A percentile compares a stretch with the other conserved stretches of the same genome.
phyloP scores from a whole-genome alignment of 768 basidiomycete species.

The Gloeostereum incarnatum region DNA sequence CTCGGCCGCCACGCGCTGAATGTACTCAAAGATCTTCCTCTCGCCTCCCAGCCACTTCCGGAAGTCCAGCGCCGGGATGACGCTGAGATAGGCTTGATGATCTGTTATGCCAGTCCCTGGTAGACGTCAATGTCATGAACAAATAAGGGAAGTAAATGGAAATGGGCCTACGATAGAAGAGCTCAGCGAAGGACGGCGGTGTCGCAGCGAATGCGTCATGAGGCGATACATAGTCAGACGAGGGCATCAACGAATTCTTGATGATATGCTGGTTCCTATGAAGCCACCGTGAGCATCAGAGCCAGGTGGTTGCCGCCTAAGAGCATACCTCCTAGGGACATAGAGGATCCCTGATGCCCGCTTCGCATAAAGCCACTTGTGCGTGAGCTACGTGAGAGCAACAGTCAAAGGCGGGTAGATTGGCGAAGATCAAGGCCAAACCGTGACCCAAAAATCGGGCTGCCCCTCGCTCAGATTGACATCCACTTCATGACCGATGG shows the following conservation, averaged over 20 bases:
- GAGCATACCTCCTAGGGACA: conserved; percentile 38
- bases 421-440: conserved; percentile 19
- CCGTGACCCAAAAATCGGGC: conserved; percentile 73
- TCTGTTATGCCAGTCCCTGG: background rate
- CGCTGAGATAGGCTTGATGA: background rate
- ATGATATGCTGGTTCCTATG: conserved; percentile 7
- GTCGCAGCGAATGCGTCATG: background rate
- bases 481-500: conserved; percentile 60
- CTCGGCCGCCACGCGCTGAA: conserved; percentile 40
- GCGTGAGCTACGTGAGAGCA: conserved; percentile 40
- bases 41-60: conserved; percentile 58
- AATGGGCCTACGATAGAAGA: background rate
- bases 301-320: too few species aligned
- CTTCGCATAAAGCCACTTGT: conserved; percentile 64
- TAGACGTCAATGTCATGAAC: background rate
- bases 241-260: background rate
- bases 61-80: conserved; percentile 45
- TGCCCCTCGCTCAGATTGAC: conserved; percentile 43
- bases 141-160: background rate
- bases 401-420: background rate
- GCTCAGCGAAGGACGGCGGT: background rate
- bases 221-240: background rate
- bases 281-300: too few species aligned
- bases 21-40: conserved; percentile 45
- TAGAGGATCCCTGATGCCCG: conserved; percentile 54